Evolutionary conservation across 805 yeast species (phyloP).

Genomic region (Candida hungchunana): DNA sequence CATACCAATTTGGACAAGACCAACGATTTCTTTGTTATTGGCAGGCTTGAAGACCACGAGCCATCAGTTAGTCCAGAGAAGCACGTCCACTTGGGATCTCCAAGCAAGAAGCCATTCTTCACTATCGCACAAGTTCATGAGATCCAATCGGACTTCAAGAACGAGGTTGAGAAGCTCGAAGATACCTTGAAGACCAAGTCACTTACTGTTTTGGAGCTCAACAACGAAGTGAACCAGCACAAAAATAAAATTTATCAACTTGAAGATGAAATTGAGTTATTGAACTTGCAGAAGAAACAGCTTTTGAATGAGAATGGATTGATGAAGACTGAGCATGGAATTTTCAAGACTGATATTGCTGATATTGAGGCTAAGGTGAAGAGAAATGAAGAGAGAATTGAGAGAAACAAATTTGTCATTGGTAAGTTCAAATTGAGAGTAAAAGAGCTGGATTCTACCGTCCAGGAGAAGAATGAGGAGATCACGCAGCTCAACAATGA

Average conservation of each 20-base stretch:
- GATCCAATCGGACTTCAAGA: conserved; percentile 24
- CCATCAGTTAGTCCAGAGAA: conserved; percentile 11
- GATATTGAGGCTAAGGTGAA: conserved; percentile 12
- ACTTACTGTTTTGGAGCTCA: conserved; percentile 11
- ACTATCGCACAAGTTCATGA: conserved; percentile 27
- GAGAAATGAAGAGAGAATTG: conserved; percentile 13
- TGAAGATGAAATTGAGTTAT: conserved; percentile 18
- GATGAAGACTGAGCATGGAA: conserved; percentile 18
- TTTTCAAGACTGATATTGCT: conserved; percentile 19
- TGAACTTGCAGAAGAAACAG: conserved; percentile 19
- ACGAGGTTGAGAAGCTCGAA: conserved; percentile 21
- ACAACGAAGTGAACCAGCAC: conserved; percentile 11
- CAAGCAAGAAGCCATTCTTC: conserved; percentile 26
- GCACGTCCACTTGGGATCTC: conserved; percentile 12
- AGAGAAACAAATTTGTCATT: conserved; percentile 16
- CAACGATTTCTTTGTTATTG: conserved; percentile 7
- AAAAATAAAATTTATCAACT: conserved; percentile 19
- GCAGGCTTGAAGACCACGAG: conserved; percentile 6
- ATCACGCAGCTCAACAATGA: conserved; percentile 11
- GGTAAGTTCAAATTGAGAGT: conserved; percentile 22
- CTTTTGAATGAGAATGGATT: conserved; percentile 17
- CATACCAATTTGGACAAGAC: background rate
- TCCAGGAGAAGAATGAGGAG: conserved; percentile 10
- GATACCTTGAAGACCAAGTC: conserved; percentile 20
- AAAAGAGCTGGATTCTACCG: conserved; percentile 9